These are phyloP conservation scores for Sphaerobolus stellatus DNA, from an alignment of 1,284 basidiomycete genomes.

Conservation along the genomic window DNA sequence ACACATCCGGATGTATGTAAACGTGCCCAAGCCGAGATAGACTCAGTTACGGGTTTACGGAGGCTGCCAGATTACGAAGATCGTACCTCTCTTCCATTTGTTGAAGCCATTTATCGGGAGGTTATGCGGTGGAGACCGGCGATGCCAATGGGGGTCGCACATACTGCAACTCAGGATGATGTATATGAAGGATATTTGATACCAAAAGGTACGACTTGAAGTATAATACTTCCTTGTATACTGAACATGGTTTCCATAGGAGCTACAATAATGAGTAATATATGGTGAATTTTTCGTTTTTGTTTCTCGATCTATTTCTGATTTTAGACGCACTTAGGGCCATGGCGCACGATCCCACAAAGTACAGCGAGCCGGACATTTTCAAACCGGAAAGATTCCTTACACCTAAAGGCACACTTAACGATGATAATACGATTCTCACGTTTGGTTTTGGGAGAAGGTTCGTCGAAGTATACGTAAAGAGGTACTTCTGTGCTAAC, in stretches of 20 bases:
- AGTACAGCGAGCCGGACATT: slow-evolving; percentile 22
- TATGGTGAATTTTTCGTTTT: slow-evolving; percentile 1
- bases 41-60: slow-evolving; percentile 28
- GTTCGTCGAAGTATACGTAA: background rate
- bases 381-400: slow-evolving; percentile 27
- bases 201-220: slow-evolving; percentile 38
- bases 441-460: slow-evolving; percentile 4
- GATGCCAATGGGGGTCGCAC: slow-evolving; percentile 39
- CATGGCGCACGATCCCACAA: slow-evolving; percentile 22
- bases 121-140: slow-evolving; percentile 23
- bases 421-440: slow-evolving; percentile 5
- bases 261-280: background rate
- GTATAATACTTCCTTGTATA: slow-evolving; percentile 40
- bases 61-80: slow-evolving; percentile 35
- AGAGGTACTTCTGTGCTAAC: background rate
- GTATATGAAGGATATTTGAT: slow-evolving; percentile 42
- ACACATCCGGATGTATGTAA: slow-evolving; percentile 33
- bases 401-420: background rate
- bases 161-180: slow-evolving; percentile 42
- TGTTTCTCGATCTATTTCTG: background rate
- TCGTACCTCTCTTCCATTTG: slow-evolving; percentile 21
- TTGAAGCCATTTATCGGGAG: slow-evolving; percentile 23
- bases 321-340: slow-evolving; percentile 18
- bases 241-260: slow-evolving; percentile 40
- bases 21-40: slow-evolving; percentile 39